Conservation (phyloP, 192 early-diverging fungal genomes). For the Entomortierella beljakovae region DNA sequence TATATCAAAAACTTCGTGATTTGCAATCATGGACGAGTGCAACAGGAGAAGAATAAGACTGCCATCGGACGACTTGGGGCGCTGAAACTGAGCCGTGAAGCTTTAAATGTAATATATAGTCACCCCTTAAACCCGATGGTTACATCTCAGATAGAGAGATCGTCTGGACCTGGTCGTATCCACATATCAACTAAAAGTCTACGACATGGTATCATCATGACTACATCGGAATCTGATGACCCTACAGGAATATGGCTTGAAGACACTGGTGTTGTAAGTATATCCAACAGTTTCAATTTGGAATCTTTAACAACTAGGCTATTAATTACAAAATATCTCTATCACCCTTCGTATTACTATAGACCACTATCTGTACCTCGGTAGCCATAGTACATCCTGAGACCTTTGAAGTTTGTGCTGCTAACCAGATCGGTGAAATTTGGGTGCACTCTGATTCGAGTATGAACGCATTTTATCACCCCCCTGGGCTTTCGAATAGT, state of each 20-base stretch:
- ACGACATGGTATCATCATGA: slow-evolving; percentile 70
- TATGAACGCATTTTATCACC: slow-evolving; percentile 53
- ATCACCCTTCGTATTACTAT: not conserved
- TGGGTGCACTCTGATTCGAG: slow-evolving; percentile 81
- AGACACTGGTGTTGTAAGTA: slow-evolving; percentile 72
- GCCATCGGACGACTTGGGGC: slow-evolving; percentile 19
- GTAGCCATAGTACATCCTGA: slow-evolving; percentile 89
- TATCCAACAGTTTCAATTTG: not conserved
- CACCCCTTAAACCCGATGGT: slow-evolving; percentile 81
- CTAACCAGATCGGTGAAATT: slow-evolving; percentile 84
- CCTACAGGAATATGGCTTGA: slow-evolving; percentile 67
- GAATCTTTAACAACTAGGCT: too few relatives aligned
- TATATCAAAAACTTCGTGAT: slow-evolving; percentile 33
- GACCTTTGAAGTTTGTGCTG: slow-evolving; percentile 71
- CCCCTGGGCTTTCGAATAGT: slow-evolving; percentile 23
- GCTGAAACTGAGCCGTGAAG: slow-evolving; percentile 63
- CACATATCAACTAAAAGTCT: slow-evolving; percentile 72
- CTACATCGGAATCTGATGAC: slow-evolving; percentile 59
- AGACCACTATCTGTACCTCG: slow-evolving; percentile 63
- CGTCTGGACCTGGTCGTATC: slow-evolving; percentile 71
- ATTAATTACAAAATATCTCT: not conserved
- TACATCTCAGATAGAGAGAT: slow-evolving; percentile 82
- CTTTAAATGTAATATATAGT: slow-evolving; percentile 79
- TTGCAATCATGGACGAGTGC: slow-evolving; percentile 28
- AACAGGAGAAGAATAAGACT: slow-evolving; percentile 25